phyloP scores from a whole-genome alignment of 208 protist genomes.

The Vickermania ingenoplastis region DNA sequence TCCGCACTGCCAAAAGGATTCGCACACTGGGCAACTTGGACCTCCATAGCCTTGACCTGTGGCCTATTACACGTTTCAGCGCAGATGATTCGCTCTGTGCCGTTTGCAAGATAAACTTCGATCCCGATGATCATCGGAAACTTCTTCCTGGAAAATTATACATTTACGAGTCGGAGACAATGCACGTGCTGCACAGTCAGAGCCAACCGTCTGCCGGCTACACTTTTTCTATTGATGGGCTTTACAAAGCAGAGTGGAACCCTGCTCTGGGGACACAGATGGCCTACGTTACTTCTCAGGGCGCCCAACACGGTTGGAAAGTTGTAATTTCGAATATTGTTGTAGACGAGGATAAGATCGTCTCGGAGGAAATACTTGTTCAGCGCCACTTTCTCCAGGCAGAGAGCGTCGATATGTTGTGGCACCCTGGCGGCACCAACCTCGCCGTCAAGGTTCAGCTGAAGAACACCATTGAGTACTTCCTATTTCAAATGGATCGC shows the following conservation, averaged over 20 bases:
- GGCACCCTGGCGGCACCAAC: slow-evolving; percentile 80
- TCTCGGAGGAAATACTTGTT: slow-evolving; percentile 50
- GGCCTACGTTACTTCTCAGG: slow-evolving; percentile 33
- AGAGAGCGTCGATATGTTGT: slow-evolving; percentile 72
- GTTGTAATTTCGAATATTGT: slow-evolving; percentile 66
- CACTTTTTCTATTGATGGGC: slow-evolving; percentile 59
- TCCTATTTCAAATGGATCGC: slow-evolving; percentile 57
- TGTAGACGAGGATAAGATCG: slow-evolving; percentile 55
- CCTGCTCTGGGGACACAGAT: slow-evolving; percentile 67
- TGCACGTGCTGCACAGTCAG: slow-evolving; percentile 49
- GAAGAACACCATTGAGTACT: slow-evolving; percentile 61
- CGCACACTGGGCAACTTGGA: slow-evolving; percentile 74
- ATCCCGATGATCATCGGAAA: slow-evolving; percentile 14
- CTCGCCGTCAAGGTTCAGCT: slow-evolving; percentile 70
- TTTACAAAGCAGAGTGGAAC: slow-evolving; percentile 86
- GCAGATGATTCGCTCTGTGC: slow-evolving; percentile 79
- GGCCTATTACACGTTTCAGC: slow-evolving; percentile 82
- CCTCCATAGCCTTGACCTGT: slow-evolving; percentile 63
- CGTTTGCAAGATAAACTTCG: slow-evolving; percentile 58
- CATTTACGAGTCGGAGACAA: slow-evolving; percentile 73
- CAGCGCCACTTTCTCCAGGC: slow-evolving; percentile 77
- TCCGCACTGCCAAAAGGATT: slow-evolving; percentile 71
- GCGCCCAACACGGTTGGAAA: slow-evolving; percentile 66
- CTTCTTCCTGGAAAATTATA: slow-evolving; percentile 52
- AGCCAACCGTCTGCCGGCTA: slow-evolving; percentile 19